Conservation (phyloP, 2,329 filamentous ascomycete species). For the Aspergillaceae sp. region DNA sequence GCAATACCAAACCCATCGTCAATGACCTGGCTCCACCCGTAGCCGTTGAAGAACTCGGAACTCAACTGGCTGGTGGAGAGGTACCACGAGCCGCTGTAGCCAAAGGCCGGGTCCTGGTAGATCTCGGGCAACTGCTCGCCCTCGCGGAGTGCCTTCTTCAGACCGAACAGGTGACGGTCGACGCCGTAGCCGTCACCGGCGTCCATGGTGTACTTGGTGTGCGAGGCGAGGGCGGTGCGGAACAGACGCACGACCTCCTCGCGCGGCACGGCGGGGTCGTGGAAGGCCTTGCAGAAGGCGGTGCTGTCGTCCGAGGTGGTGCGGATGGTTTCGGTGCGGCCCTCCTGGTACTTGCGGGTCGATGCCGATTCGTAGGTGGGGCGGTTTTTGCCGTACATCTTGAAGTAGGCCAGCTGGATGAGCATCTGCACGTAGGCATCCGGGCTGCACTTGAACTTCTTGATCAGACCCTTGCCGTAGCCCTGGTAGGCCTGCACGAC, state of each 20-base stretch:
- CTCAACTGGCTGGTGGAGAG: constrained; percentile 82
- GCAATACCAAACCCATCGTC: constrained; percentile 95
- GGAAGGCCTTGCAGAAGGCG: constrained; percentile 81
- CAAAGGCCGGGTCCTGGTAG: constrained; percentile 77
- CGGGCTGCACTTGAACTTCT: constrained; percentile 97
- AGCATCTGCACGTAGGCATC: constrained; percentile 98
- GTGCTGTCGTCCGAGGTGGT: constrained; percentile 84
- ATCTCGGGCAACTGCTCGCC: constrained; percentile 74
- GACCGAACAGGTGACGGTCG: constrained; percentile 91
- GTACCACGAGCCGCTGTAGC: constrained; percentile 82
- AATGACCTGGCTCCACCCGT: constrained; percentile 97
- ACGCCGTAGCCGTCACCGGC: constrained; percentile 90
- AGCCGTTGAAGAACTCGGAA: constrained; percentile 97
- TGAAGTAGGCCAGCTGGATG: constrained; percentile 95
- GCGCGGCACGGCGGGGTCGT: constrained; percentile 55
- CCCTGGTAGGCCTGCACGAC: constrained; percentile 92
- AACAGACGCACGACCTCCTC: constrained; percentile 65
- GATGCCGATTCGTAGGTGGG: constrained; percentile 97
- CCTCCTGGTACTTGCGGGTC: constrained; percentile 89
- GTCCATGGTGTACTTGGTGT: constrained; percentile 83
- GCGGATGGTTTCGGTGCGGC: constrained; percentile 92
- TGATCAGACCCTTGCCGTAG: constrained; percentile 97
- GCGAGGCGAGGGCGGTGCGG: constrained; percentile 69
- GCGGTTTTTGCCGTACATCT: constrained; percentile 97
- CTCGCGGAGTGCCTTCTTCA: constrained; percentile 79